These are phyloP conservation scores for Pleurotus tuber-regium DNA, from an alignment of 768 basidiomycete genomes.

Conservation along the genomic window DNA sequence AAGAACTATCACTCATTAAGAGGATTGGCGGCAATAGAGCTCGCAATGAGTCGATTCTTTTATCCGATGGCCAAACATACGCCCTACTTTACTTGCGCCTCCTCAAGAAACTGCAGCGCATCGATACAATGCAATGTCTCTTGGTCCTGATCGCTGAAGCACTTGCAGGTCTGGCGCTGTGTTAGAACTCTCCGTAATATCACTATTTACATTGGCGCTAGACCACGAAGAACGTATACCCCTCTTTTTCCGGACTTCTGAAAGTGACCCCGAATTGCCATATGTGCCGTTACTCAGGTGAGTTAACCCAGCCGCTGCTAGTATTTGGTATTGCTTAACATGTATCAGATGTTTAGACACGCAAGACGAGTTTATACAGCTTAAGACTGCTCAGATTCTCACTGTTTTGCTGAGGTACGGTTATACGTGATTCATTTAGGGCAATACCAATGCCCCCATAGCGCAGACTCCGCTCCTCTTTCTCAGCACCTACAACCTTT, in stretches of 20 bases:
- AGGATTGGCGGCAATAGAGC: conserved; percentile 79
- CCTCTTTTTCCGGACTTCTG: conserved; percentile 61
- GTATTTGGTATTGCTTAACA: background rate
- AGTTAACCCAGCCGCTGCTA: background rate
- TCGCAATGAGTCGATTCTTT: conserved; percentile 71
- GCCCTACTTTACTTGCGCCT: conserved; percentile 87
- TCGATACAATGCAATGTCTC: conserved; percentile 86
- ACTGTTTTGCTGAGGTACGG: conserved; percentile 78
- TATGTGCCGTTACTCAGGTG: conserved; percentile 79
- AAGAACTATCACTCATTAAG: conserved; percentile 87
- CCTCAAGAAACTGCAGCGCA: conserved; percentile 77
- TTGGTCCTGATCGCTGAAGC: conserved; percentile 89
- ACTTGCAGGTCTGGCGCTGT: conserved; percentile 58
- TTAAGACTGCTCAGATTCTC: conserved; percentile 85
- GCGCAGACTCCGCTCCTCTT: conserved; percentile 49
- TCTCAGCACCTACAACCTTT: conserved; percentile 58
- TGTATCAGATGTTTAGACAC: conserved; percentile 52
- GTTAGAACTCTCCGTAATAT: background rate
- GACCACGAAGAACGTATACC: conserved; percentile 88
- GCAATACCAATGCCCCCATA: conserved; percentile 18
- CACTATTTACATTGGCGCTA: conserved; percentile 22
- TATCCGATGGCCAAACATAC: conserved; percentile 82
- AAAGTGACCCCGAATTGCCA: conserved; percentile 76
- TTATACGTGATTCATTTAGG: conserved; percentile 7
- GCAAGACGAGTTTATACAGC: conserved; percentile 93